Conservation (phyloP, 148 eudicot species). For the Rhododendron kiyosumense region DNA sequence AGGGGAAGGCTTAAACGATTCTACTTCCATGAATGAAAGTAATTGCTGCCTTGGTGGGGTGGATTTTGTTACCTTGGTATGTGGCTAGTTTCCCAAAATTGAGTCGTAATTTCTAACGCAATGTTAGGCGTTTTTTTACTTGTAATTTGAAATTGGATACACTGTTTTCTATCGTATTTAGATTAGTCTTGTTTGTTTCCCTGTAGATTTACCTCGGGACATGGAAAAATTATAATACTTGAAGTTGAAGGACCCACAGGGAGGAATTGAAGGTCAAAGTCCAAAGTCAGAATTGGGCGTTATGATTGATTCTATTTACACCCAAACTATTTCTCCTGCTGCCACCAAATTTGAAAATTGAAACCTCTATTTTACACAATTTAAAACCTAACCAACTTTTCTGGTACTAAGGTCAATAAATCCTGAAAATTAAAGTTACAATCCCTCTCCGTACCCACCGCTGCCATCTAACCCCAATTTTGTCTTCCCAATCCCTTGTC, state of each 20-base stretch:
- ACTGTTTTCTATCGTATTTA: background rate
- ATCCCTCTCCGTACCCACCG: background rate
- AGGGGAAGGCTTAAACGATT: constrained; percentile 6
- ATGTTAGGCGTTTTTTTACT: background rate
- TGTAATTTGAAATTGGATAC: background rate
- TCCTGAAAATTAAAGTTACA: background rate
- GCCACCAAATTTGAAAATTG: background rate
- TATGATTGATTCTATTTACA: background rate
- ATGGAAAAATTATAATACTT: background rate
- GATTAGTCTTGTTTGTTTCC: background rate
- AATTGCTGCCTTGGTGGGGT: constrained; percentile 76
- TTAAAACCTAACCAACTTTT: background rate
- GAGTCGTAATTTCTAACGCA: background rate
- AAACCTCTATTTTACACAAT: background rate
- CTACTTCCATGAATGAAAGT: constrained; percentile 21
- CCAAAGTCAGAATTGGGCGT: background rate
- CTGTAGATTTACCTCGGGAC: background rate
- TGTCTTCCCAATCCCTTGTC: background rate
- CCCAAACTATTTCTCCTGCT: background rate
- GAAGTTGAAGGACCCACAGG: background rate
- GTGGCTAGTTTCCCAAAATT: constrained; percentile 12
- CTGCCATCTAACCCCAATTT: background rate
- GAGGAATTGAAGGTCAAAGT: background rate
- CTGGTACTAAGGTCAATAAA: background rate
- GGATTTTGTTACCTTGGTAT: constrained; percentile 87